Percentiles rank a stretch among this genome's conserved stretches.
Conservation (phyloP, 768 basidiomycete species). For the Chiua virens region DNA sequence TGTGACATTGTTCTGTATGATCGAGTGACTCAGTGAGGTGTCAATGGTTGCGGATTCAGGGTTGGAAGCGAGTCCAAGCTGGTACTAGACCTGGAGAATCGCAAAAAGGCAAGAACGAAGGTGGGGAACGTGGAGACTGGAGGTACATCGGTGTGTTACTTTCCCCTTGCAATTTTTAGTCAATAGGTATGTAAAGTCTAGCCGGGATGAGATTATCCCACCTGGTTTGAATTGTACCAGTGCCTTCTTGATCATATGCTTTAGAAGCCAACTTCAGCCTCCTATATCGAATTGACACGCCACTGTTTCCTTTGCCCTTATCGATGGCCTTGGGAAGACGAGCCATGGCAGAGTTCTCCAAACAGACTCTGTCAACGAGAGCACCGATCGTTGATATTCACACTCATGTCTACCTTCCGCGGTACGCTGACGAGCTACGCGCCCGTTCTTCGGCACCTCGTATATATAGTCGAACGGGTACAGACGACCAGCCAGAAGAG, state of each 20-base stretch:
- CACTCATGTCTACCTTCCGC: constrained; percentile 82
- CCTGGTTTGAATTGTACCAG: neutral
- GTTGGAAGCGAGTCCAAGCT: neutral
- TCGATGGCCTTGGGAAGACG: constrained; percentile 28
- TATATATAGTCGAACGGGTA: constrained; percentile 49
- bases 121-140: neutral
- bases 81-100: neutral
- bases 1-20: constrained; percentile 3
- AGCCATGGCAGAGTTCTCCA: constrained; percentile 27
- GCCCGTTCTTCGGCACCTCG: constrained; percentile 63
- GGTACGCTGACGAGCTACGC: constrained; percentile 71
- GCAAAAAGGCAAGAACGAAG: constrained; percentile 1
- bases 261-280: neutral
- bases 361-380: constrained; percentile 15
- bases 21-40: neutral
- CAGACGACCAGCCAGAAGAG: constrained; percentile 56
- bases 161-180: constrained; percentile 1
- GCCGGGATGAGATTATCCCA: constrained; percentile 19
- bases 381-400: constrained; percentile 74
- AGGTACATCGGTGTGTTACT: constrained; percentile 7
- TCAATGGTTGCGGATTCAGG: too few relatives aligned
- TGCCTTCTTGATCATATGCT: too few relatives aligned
- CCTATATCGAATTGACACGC: constrained; percentile 10
- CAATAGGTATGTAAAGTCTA: constrained; percentile 13
- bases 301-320: constrained; percentile 16